Evolutionary conservation across 345 rosid genomes (phyloP).

Genomic region (Crucihimalaya himalaica): DNA sequence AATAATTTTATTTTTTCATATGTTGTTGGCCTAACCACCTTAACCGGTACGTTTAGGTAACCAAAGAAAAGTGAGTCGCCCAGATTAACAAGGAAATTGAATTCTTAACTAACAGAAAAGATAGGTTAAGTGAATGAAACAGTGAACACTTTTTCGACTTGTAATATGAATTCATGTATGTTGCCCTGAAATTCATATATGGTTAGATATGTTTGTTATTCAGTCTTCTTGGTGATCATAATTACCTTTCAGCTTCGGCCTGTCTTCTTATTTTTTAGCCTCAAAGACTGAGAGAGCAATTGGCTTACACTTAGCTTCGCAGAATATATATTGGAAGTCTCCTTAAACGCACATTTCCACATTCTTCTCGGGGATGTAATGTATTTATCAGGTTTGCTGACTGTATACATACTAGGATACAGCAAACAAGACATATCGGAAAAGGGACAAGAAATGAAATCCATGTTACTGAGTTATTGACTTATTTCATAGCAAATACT

Average conservation of each 20-base stretch:
- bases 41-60: constrained; percentile 17
- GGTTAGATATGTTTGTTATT: too few species aligned
- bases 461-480: background rate
- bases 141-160: background rate
- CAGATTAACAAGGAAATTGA: background rate
- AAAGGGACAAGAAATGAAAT: constrained; percentile 7
- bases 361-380: background rate
- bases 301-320: constrained; percentile 66
- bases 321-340: constrained; percentile 83
- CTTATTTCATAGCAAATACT: background rate
- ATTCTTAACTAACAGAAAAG: background rate
- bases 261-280: constrained; percentile 39
- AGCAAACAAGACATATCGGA: background rate
- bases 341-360: constrained; percentile 54
- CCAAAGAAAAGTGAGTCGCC: background rate
- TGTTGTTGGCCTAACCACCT: constrained; percentile 13
- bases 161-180: background rate
- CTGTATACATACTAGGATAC: constrained; percentile 42
- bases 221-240: too few species aligned
- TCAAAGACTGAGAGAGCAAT: background rate
- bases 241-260: constrained; percentile 31
- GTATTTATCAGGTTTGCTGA: constrained; percentile 60
- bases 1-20: background rate
- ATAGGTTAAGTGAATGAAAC: background rate
- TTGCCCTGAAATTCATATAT: too few species aligned